Evolutionary conservation across 306 rosid genomes (phyloP).

Genomic region (Prunus kanzakura): DNA sequence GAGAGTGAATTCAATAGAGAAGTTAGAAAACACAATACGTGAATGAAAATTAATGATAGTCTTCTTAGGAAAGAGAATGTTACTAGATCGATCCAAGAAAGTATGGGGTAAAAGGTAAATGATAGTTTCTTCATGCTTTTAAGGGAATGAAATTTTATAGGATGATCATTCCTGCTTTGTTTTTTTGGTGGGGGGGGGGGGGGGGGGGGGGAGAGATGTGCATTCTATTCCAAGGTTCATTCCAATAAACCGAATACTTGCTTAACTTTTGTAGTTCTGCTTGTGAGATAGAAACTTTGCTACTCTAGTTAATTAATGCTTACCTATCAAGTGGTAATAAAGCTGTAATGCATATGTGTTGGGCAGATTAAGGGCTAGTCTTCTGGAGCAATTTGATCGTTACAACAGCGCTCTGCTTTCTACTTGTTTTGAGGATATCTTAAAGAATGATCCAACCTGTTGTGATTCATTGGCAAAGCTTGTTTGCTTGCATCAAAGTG

Average conservation of each 20-base stretch:
- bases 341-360: constrained; percentile 8
- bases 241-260: background rate
- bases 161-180: background rate
- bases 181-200: background rate
- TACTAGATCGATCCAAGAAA: background rate
- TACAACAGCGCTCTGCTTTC: constrained; percentile 35
- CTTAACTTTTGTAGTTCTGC: background rate
- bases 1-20: background rate
- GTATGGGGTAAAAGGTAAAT: background rate
- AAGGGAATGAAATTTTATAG: no score
- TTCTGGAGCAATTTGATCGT: constrained; percentile 53
- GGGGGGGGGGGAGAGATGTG: background rate
- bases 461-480: constrained; percentile 65
- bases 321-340: background rate
- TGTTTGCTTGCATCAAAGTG: constrained; percentile 57
- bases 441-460: constrained; percentile 79
- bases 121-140: background rate
- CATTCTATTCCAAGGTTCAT: background rate
- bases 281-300: no score
- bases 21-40: background rate
- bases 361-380: constrained; percentile 62
- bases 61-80: background rate
- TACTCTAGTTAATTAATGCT: constrained; percentile 1
- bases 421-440: constrained; percentile 50
- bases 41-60: background rate